These are phyloP conservation scores for Neocucurbitaria cava DNA, from an alignment of 2,329 filamentous ascomycete species.

Conservation along the genomic window DNA sequence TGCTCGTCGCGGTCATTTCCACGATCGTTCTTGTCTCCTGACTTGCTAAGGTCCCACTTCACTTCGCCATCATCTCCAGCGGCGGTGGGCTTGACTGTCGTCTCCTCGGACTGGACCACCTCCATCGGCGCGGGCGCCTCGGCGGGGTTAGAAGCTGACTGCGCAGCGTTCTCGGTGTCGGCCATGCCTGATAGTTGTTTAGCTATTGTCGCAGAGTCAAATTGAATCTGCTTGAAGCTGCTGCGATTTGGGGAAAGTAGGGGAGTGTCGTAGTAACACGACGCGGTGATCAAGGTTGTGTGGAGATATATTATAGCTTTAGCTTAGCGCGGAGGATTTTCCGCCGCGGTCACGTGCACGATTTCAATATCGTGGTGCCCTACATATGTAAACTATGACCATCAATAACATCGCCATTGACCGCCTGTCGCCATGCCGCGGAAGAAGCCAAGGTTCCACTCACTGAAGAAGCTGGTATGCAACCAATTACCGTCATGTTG, in stretches of 20 bases:
- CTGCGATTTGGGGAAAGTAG: constrained; percentile 5
- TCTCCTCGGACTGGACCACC: constrained; percentile 11
- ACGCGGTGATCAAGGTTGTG: too few species aligned
- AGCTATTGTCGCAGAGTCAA: constrained; percentile 12
- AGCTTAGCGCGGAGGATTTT: too few species aligned
- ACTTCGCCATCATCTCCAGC: constrained; percentile 23
- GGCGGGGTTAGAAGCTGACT: constrained; percentile 27
- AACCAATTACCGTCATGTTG: constrained; percentile 12
- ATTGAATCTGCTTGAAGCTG: constrained; percentile 1
- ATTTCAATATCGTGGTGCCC: too few species aligned
- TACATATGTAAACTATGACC: too few species aligned
- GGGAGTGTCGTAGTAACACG: background rate
- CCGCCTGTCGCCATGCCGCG: constrained; percentile 47
- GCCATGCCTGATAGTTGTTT: constrained; percentile 23
- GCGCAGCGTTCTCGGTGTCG: constrained; percentile 26
- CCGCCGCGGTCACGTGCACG: too few species aligned
- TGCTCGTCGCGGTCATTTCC: constrained; percentile 22
- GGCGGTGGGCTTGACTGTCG: constrained; percentile 1
- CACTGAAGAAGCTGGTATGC: constrained; percentile 69
- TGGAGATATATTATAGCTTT: too few species aligned
- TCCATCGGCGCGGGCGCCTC: constrained; percentile 19
- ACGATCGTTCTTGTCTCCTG: constrained; percentile 18
- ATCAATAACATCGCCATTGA: constrained; percentile 8
- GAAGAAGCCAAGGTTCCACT: constrained; percentile 66
- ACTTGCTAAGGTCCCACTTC: constrained; percentile 22